phyloP scores from a whole-genome alignment of 257 asterid species.

The Nicotiana attenuata region DNA sequence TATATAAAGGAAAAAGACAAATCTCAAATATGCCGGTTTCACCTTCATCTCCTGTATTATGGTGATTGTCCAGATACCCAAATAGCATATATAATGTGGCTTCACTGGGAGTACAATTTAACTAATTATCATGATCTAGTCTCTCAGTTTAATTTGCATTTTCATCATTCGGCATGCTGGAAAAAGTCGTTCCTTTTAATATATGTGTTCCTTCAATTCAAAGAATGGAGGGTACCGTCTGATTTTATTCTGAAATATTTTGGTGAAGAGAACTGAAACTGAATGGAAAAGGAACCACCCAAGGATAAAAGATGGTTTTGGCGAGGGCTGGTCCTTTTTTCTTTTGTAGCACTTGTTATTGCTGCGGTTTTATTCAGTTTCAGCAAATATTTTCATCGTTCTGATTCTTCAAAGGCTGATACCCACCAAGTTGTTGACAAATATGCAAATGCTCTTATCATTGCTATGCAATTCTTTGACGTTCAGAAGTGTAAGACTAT shows the following conservation, averaged over 20 bases:
- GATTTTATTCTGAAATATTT: neutral
- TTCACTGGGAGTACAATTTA: neutral
- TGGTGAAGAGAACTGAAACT: neutral
- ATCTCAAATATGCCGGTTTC: constrained; percentile 4
- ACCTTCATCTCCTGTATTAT: neutral
- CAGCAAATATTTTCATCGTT: constrained; percentile 17
- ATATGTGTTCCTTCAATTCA: neutral
- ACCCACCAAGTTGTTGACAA: constrained; percentile 9
- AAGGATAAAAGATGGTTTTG: constrained; percentile 23
- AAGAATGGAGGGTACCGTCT: neutral
- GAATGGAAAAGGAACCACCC: constrained; percentile 26
- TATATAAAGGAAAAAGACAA: neutral
- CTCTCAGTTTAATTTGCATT: neutral
- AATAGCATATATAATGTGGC: neutral
- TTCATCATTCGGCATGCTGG: neutral
- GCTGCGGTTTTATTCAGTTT: constrained; percentile 41
- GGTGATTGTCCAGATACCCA: neutral
- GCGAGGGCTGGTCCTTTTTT: constrained; percentile 27
- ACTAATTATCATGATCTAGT: neutral
- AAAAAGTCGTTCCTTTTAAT: neutral
- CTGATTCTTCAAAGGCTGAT: constrained; percentile 10
- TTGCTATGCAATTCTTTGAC: constrained; percentile 54
- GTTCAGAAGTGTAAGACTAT: constrained; percentile 47
- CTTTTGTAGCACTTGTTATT: constrained; percentile 27
- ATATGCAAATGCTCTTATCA: constrained; percentile 41